Percentiles rank a stretch among this genome's conserved stretches.
Evolutionary conservation across 169 alveolate species (phyloP).

Genomic region (Ichthyophthirius multifiliis): DNA sequence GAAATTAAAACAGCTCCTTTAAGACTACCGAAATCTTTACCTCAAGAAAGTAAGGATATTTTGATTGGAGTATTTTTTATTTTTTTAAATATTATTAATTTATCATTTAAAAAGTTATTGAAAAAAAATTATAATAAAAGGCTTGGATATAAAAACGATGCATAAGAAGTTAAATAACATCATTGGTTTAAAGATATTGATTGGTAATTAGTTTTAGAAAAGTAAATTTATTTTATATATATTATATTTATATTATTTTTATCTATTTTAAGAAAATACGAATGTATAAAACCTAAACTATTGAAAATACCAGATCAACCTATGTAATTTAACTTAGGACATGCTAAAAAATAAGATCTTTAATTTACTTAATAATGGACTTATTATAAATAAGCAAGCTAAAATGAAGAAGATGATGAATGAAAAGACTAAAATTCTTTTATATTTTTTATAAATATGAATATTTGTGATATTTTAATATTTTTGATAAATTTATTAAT

Average conservation of each 20-base stretch:
- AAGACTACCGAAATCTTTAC: constrained; percentile 60
- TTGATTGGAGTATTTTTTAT: constrained; percentile 19
- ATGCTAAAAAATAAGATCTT: no score
- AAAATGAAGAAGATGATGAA: no score
- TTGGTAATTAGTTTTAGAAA: constrained; percentile 50
- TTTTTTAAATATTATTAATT: neutral
- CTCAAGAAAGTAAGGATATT: constrained; percentile 18
- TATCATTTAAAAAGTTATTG: constrained; percentile 19
- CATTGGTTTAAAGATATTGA: constrained; percentile 71
- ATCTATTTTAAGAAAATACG: neutral
- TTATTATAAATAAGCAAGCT: no score
- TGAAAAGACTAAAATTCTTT: no score
- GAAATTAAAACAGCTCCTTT: constrained; percentile 60
- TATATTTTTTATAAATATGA: no score
- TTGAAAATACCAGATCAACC: neutral
- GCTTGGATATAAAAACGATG: constrained; percentile 62
- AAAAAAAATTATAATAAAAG: constrained; percentile 55
- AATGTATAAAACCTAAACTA: neutral
- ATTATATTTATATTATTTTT: neutral
- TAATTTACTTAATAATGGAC: no score
- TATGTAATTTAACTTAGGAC: neutral
- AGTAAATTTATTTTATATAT: neutral
- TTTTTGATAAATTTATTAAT: no score
- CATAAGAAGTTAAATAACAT: constrained; percentile 74
- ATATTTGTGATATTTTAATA: no score